phyloP scores from a whole-genome alignment of 495 filamentous ascomycete genomes.

The Hapsidospora chrysogenum region DNA sequence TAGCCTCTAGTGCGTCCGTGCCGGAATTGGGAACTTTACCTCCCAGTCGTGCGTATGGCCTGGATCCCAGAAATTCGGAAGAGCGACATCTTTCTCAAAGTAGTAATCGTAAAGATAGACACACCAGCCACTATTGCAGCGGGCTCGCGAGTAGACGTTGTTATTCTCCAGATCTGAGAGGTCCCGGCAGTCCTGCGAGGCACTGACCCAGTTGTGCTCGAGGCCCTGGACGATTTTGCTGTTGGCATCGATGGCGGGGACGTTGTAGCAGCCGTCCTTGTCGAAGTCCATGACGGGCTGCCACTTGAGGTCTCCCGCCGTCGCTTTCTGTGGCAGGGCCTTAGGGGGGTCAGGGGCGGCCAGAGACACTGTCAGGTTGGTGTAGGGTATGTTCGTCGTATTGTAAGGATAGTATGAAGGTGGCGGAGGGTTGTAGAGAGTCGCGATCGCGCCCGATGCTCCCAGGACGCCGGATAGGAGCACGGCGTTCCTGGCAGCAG shows the following conservation, averaged over 20 bases:
- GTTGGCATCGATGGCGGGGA: conserved; percentile 20
- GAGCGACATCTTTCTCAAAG: conserved; percentile 28
- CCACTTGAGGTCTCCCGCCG: conserved; percentile 21
- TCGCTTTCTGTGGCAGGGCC: conserved; percentile 23
- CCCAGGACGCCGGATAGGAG: no score
- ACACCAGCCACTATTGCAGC: conserved; percentile 29
- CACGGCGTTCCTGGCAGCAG: no score
- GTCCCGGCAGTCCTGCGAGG: conserved; percentile 18
- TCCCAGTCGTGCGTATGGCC: conserved; percentile 31
- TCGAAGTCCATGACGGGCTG: conserved; percentile 30
- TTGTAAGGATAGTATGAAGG: no score
- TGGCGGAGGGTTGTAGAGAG: no score
- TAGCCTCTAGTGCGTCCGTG: no score
- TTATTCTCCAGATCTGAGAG: conserved; percentile 23
- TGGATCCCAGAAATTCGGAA: conserved; percentile 13
- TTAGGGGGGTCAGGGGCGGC: conserved; percentile 6
- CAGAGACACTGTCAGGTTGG: neutral
- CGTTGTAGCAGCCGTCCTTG: conserved; percentile 29
- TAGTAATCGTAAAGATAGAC: conserved; percentile 29
- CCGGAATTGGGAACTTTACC: no score
- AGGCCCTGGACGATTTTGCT: conserved; percentile 22
- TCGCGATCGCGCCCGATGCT: no score
- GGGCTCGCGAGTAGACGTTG: conserved; percentile 27
- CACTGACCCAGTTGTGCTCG: conserved; percentile 12
- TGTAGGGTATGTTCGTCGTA: no score